Conservation (phyloP, 202 grass and related monocot genomes). For the Dendrocalamus latiflorus region DNA sequence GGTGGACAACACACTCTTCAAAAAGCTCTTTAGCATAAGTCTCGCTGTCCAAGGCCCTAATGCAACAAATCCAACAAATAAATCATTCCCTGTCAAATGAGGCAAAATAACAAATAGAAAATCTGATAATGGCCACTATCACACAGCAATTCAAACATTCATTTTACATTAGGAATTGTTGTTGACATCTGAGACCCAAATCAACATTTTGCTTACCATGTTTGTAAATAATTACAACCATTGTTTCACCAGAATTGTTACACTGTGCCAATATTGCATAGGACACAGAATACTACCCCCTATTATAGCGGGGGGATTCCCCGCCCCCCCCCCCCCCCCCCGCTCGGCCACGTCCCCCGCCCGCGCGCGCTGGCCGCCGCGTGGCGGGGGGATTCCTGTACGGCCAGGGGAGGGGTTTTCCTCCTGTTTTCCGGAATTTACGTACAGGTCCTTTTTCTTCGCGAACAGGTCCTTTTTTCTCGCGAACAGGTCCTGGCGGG, state of each 20-base stretch:
- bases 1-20: constrained; percentile 66
- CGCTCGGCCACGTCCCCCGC: too few species aligned
- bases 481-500: too few species aligned
- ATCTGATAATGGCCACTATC: not conserved
- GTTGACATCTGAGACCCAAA: not conserved
- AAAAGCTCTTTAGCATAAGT: constrained; percentile 74
- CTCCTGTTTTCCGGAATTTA: too few species aligned
- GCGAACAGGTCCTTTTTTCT: too few species aligned
- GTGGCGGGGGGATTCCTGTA: too few species aligned
- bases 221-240: not conserved
- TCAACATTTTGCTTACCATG: not conserved
- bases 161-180: not conserved
- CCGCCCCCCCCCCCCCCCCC: too few species aligned
- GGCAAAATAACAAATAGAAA: constrained; percentile 11
- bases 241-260: not conserved
- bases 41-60: constrained; percentile 70
- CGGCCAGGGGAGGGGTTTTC: too few species aligned
- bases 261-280: not conserved
- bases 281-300: not conserved
- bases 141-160: not conserved
- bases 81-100: constrained; percentile 9
- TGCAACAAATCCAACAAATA: constrained; percentile 17
- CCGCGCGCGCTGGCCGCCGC: too few species aligned
- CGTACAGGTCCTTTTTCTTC: too few species aligned
- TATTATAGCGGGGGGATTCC: too few species aligned